Evolutionary conservation across 2,329 filamentous ascomycete species (phyloP), one percentile per base, ranked within the genome.

Genomic region (Xylaria sp.): DNA sequence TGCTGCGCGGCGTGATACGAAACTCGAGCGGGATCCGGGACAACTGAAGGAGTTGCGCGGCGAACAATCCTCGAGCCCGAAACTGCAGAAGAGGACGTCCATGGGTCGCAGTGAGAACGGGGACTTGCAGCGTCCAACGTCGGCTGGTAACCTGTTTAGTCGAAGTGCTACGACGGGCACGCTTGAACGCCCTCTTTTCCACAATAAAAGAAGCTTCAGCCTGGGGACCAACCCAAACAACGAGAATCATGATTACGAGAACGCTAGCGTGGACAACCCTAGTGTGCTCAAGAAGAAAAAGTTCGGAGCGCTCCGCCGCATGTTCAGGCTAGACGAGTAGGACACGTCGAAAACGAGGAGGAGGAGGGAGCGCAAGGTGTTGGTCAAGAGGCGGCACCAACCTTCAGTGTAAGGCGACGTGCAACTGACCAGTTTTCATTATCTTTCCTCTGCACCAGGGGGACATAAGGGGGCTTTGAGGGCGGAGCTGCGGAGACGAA

Each of bases 1-100:
- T 71, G 86, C 86, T 1, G 89, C 89, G 1, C 83, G 90, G 10
- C 84, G 86, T 61, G 90, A 92, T 72, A 91, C 88, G 0, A 85
- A 83, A 23, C 81, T 91, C 1, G 90, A 92, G 77, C 84, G 89
- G 39, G 87, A 83, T 71, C 77, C 81, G n/a, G 81, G 83, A 7
- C 85, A 91, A 75, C 82, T 89, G 3, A 80, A 78, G n/a, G 78
- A 79, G 15, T 76, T 89, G 4, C 84, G 81, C 50, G 79, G 77
- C 55, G 80, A 80, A 65, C 75, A 74, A 44, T 57, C 71, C 3
- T 69, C 74, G 52, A 79, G 80, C 41, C 81, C 82, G 1, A 85
- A 83, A 70, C 76, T 87, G 12, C 84, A 87, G 71, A 85, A 87
- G 68, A 82, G 81, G 25, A 80, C 74, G 55, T 81, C 76, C 8